A percentile compares a stretch with the other conserved stretches of the same genome.
These are phyloP conservation scores for Podaxis sp. DNA, from an alignment of 768 basidiomycete species.

Conservation along the genomic window DNA sequence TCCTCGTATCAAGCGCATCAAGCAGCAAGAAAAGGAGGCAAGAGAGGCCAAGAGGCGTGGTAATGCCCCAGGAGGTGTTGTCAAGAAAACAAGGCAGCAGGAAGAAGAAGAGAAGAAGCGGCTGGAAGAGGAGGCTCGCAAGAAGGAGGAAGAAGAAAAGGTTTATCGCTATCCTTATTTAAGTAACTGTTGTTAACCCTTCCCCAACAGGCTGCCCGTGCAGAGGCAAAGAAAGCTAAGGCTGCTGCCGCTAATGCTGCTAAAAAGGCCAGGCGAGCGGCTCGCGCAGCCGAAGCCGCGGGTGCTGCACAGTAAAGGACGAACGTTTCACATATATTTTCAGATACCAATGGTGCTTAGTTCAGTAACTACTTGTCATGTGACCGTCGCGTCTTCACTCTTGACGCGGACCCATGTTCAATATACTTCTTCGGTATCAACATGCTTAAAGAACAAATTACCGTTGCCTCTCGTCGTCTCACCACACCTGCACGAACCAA, in stretches of 20 bases:
- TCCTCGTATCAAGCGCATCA: slow-evolving; percentile 96
- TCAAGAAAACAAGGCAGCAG: slow-evolving; percentile 71
- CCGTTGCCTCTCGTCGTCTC: background rate
- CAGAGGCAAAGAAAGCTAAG: slow-evolving; percentile 82
- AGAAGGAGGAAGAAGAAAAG: slow-evolving; percentile 85
- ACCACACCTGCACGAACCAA: background rate
- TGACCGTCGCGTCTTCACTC: background rate
- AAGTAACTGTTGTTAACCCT: background rate
- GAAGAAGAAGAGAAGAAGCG: slow-evolving; percentile 74
- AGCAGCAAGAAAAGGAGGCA: slow-evolving; percentile 93
- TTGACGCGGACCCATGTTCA: too few species aligned
- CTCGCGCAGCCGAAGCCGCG: slow-evolving; percentile 46
- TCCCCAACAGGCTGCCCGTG: slow-evolving; percentile 46
- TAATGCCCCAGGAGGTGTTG: slow-evolving; percentile 44
- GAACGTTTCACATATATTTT: too few species aligned
- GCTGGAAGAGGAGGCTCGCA: slow-evolving; percentile 67
- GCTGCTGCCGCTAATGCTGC: slow-evolving; percentile 86
- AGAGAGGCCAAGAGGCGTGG: slow-evolving; percentile 84
- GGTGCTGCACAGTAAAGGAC: background rate
- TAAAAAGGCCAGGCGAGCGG: slow-evolving; percentile 80
- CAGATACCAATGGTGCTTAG: too few species aligned
- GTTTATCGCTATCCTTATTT: slow-evolving; percentile 31
- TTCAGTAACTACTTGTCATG: background rate
- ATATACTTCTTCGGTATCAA: background rate
- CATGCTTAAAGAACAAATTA: background rate